These are phyloP conservation scores for Streptanthus diversifolius DNA, from an alignment of 345 rosid species.

Conservation along the genomic window DNA sequence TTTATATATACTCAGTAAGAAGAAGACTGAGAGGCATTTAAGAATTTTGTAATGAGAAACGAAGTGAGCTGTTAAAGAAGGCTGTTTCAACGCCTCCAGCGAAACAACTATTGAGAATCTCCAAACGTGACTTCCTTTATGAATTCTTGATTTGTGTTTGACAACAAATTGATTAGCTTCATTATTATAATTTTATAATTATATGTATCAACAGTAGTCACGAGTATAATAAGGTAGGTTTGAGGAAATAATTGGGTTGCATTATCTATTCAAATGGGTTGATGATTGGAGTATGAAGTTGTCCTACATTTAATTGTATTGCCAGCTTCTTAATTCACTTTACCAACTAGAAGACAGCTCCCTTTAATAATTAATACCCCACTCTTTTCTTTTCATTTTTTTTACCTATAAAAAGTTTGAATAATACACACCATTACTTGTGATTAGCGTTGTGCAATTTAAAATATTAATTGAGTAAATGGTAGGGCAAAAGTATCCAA, in stretches of 20 bases:
- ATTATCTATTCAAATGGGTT: slow-evolving; percentile 11
- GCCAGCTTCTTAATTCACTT: slow-evolving; percentile 29
- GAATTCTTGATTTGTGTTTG: slow-evolving; percentile 7
- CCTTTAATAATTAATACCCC: slow-evolving; percentile 19
- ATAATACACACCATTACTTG: slow-evolving; percentile 19
- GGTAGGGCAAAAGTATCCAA: background rate
- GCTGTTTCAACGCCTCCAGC: slow-evolving; percentile 36
- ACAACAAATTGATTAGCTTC: background rate
- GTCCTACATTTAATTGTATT: slow-evolving; percentile 23
- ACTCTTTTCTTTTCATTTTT: background rate
- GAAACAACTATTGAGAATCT: slow-evolving; percentile 21
- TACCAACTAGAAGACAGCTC: slow-evolving; percentile 33
- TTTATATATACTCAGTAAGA: slow-evolving; percentile 4
- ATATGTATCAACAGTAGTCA: background rate
- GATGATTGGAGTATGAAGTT: slow-evolving; percentile 15
- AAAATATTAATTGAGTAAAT: background rate
- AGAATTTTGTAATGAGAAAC: slow-evolving; percentile 28
- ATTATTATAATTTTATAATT: background rate
- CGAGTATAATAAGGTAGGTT: slow-evolving; percentile 8
- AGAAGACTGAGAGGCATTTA: slow-evolving; percentile 15
- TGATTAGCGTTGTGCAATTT: background rate
- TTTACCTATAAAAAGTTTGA: slow-evolving; percentile 6
- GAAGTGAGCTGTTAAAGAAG: slow-evolving; percentile 34
- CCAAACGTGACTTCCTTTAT: slow-evolving; percentile 36
- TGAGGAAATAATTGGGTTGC: slow-evolving; percentile 21